These are phyloP conservation scores for Gossypium stocksii DNA, from an alignment of 345 rosid species.

Conservation along the genomic window DNA sequence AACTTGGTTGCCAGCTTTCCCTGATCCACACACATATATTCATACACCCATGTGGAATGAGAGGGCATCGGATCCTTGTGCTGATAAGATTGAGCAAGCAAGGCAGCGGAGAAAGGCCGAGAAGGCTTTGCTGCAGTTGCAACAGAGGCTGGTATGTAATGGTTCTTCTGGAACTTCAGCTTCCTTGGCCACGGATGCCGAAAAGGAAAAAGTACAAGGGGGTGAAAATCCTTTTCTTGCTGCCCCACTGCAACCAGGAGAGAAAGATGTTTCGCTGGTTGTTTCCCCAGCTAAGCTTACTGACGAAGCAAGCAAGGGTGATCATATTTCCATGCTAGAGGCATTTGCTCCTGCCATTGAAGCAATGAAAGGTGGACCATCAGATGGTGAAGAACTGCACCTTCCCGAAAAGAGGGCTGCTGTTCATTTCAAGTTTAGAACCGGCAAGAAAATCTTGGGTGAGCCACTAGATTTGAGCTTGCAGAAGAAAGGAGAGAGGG, in stretches of 20 bases:
- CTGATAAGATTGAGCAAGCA: conserved; percentile 87
- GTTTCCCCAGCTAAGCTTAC: conserved; percentile 36
- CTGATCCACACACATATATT: conserved; percentile 86
- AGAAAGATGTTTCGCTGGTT: conserved; percentile 41
- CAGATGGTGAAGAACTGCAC: conserved; percentile 34
- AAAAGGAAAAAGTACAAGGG: conserved; percentile 25
- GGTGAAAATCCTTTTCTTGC: conserved; percentile 31
- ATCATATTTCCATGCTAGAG: conserved; percentile 50
- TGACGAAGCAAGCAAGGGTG: conserved; percentile 22
- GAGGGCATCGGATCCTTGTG: conserved; percentile 60
- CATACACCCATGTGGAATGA: conserved; percentile 86
- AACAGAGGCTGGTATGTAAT: conserved; percentile 65
- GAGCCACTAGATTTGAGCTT: conserved; percentile 56
- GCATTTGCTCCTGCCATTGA: conserved; percentile 87
- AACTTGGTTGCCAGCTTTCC: conserved; percentile 88
- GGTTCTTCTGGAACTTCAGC: conserved; percentile 40
- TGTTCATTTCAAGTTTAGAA: conserved; percentile 53
- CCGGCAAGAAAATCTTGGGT: conserved; percentile 59
- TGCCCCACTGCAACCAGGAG: conserved; percentile 42
- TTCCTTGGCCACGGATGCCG: conserved; percentile 27
- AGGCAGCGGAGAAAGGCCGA: conserved; percentile 85
- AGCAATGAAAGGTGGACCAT: conserved; percentile 48
- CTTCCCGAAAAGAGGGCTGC: conserved; percentile 53
- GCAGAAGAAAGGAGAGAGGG: conserved; percentile 47
- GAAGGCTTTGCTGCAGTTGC: conserved; percentile 84